phyloP scores from a whole-genome alignment of 352 stramenopile species.

The Elongisporangium undulatum region DNA sequence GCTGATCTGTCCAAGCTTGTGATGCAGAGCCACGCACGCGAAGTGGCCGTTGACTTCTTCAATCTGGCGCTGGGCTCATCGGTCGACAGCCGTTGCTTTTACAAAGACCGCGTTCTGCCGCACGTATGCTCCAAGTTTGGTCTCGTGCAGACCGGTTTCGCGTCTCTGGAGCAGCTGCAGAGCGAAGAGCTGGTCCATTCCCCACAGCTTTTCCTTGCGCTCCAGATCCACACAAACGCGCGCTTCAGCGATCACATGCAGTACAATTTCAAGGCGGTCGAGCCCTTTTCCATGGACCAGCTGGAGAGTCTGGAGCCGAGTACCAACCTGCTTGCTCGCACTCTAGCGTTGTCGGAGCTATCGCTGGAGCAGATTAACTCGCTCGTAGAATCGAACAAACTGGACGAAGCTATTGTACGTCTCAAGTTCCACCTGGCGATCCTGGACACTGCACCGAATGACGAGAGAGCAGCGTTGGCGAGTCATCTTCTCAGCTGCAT shows the following conservation, averaged over 20 bases:
- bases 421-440: conserved; percentile 44
- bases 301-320: conserved; percentile 12
- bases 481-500: conserved; percentile 31
- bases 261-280: conserved; percentile 27
- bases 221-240: conserved; percentile 34
- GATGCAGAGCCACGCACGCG: conserved; percentile 13
- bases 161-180: conserved; percentile 20
- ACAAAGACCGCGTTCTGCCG: conserved; percentile 46
- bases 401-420: conserved; percentile 19
- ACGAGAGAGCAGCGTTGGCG: conserved; percentile 25
- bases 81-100: conserved; percentile 31
- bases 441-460: conserved; percentile 18
- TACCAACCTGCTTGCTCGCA: conserved; percentile 20
- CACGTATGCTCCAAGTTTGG: conserved; percentile 41
- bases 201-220: conserved; percentile 43
- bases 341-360: conserved; percentile 18
- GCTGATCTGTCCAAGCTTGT: conserved; percentile 12
- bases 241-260: conserved; percentile 20
- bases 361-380: conserved; percentile 16
- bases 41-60: conserved; percentile 39
- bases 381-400: conserved; percentile 13
- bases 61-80: conserved; percentile 46
- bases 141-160: conserved; percentile 5
- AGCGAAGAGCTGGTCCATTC: conserved; percentile 39
- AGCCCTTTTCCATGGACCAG: conserved; percentile 19